phyloP scores from a whole-genome alignment of 83 land plant genomes.

The Larix sibirica region DNA sequence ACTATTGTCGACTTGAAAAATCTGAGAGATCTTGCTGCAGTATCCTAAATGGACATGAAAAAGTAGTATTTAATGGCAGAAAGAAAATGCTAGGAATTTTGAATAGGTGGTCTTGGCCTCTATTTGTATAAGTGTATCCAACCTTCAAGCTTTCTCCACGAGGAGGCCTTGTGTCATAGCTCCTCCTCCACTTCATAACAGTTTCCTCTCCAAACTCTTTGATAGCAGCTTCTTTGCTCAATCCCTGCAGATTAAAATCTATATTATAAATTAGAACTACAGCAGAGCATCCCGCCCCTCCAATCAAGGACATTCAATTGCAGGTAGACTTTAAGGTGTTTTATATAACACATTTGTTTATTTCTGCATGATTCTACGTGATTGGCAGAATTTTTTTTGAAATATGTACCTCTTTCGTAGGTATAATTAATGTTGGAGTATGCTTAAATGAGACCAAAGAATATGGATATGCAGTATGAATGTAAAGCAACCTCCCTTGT shows the following conservation, averaged over 20 bases:
- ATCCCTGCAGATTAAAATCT: slow-evolving; percentile 31
- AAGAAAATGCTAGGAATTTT: neutral
- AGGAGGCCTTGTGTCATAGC: slow-evolving; percentile 54
- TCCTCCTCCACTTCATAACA: slow-evolving; percentile 50
- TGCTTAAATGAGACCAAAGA: slow-evolving; percentile 1
- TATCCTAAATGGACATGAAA: slow-evolving; percentile 32
- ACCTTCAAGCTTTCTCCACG: slow-evolving; percentile 63
- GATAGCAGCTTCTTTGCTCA: slow-evolving; percentile 47
- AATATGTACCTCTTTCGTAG: neutral
- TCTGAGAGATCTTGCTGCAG: slow-evolving; percentile 30
- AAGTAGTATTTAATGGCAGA: neutral
- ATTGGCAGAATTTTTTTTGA: neutral
- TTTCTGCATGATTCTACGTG: neutral
- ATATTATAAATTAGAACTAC: neutral
- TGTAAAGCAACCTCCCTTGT: neutral
- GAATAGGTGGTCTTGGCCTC: neutral
- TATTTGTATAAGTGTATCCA: slow-evolving; percentile 14
- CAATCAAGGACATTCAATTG: slow-evolving; percentile 6
- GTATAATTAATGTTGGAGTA: neutral
- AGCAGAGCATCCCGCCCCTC: neutral
- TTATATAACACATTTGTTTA: neutral
- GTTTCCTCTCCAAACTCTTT: slow-evolving; percentile 43
- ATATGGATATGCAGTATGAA: neutral
- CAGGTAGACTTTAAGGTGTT: neutral
- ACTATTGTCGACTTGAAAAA: slow-evolving; percentile 44